Conservation (phyloP, 1,139 yeast genomes). For the Kodamaea ohmeri region DNA sequence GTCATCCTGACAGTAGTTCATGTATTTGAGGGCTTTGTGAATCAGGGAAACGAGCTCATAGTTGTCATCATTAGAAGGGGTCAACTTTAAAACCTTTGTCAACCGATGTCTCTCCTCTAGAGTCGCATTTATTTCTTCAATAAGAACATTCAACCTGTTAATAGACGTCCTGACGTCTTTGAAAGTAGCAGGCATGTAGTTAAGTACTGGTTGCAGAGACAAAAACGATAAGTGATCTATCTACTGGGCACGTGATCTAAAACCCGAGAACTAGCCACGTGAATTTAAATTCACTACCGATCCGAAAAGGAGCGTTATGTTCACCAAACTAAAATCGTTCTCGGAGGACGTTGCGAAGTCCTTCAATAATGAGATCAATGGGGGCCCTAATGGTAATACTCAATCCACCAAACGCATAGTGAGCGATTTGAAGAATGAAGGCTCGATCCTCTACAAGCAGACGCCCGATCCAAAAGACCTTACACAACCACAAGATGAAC, state of each 20-base stretch:
- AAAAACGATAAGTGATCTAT: slow-evolving; percentile 6
- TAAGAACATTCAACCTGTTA: slow-evolving; percentile 13
- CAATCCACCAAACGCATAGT: slow-evolving; percentile 19
- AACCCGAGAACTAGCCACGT: slow-evolving; percentile 2
- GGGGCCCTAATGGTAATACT: slow-evolving; percentile 10
- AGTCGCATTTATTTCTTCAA: slow-evolving; percentile 20
- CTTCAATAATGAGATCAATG: slow-evolving; percentile 30
- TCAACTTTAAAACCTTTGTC: slow-evolving; percentile 37
- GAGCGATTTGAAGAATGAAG: slow-evolving; percentile 34
- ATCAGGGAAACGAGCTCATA: slow-evolving; percentile 48
- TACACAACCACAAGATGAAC: slow-evolving; percentile 47
- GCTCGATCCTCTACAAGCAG: slow-evolving; percentile 30
- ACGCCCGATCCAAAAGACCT: slow-evolving; percentile 48
- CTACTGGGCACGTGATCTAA: slow-evolving; percentile 7
- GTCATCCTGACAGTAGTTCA: slow-evolving; percentile 36
- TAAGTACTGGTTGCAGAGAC: slow-evolving; percentile 7
- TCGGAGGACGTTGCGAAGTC: slow-evolving; percentile 52
- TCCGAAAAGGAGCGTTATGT: slow-evolving; percentile 35
- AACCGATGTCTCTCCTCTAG: slow-evolving; percentile 53
- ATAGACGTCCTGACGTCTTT: slow-evolving; percentile 14
- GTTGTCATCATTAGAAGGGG: slow-evolving; percentile 54
- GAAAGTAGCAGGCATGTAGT: slow-evolving; percentile 11
- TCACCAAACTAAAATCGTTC: slow-evolving; percentile 61
- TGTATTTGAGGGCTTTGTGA: slow-evolving; percentile 30
- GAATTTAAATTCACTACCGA: no score